Base-by-base conservation (phyloP, 495 filamentous ascomycete species). In the Penicillium steckii region DNA sequence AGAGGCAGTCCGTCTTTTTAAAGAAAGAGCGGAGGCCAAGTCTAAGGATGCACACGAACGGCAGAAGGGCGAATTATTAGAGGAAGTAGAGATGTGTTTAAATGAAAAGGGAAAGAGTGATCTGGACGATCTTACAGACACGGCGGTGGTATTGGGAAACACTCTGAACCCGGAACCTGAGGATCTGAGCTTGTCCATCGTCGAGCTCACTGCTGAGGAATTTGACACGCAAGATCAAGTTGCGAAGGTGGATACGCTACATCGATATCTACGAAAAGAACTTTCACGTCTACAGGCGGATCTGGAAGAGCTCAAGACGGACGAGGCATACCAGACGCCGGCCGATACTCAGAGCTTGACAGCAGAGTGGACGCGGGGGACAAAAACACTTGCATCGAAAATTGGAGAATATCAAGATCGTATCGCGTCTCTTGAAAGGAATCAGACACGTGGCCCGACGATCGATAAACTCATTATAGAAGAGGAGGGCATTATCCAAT, bases 371-470 rank as follows among this genome's bases (percentile, higher is more conserved):
- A 80, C 80, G 53, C 79, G 85, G 21, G 74, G 71, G 43, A 79
- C 85, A 35, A 87, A 86, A 55, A 62, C 71, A 29, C 72, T 87
- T 18, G 59, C 70, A n/a, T 64, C 79, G 12, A 80, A 83, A 50
- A 68, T 92, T 3, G 69, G 62, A 21, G 81, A 85, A 54, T 85
- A 85, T 54, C 67, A 74, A 24, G 80, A 82, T 44, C 73, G 75
- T 44, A 66, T 79, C 24, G 55, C 60, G 17, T 66, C 69, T 17
- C 59, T 80, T 2, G 69, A 79, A 51, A 62, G 61, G 40, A 73
- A 59, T 46, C 66, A 52, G 33, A 47, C 41, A 13, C 61, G 55
- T 9, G 76, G 73, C 8, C 69, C 76, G 9, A 75, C 68, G 10
- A 72, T 84, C 18, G 72, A 80, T 4, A 73, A 80, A 7, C 57